Evolutionary conservation across 163 green algal genomes (phyloP), one percentile per base, ranked within the genome.

Genomic region (Chlamydomonas reinhardtii): DNA sequence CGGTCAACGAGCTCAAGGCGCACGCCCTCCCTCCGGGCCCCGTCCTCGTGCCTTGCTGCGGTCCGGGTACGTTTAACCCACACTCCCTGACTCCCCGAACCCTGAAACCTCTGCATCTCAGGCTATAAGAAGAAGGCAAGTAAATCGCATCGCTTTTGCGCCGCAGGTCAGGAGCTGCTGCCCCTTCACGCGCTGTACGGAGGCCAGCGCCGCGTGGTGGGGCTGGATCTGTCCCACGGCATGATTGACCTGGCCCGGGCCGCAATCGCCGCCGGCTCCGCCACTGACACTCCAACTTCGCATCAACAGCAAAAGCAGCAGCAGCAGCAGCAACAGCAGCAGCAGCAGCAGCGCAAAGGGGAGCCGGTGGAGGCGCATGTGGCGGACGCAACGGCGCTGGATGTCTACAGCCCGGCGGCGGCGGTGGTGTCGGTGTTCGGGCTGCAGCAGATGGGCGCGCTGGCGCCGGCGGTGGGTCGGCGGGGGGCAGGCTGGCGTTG

Each of bases 341-440:
- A 14, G 39, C 20, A 74, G 32, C 20, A 25, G 56, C 56, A 8
- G 56, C 56, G 29, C 22, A 25, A 20, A 31, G 8, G 14, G n/a
- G 32, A 56, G 52, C 52, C 76, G 6, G 52, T 86, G 52, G 69
- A 78, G 14, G 79, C 54, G 24, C 17, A 31, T 5, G 79, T 86
- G 34, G 79, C 54, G 3, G 69, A 78, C 31, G 79, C 79, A 27
- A 66, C 69, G 52, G 52, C 54, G 25, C 34, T 87, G 9, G 81
- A 81, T 8, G 72, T 0, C 19, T 69, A 66, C 48, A 73, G 70
- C 1, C 32, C 68, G 4, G 85, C 85, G 32, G 85, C 85, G 62
- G 77, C 64, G 20, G 62, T 90, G 34, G 6, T 90, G 39, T 90
- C 85, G 43, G 85, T 90, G 78, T 90, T 87, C 48, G 85, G 85